Evolutionary conservation across 805 yeast genomes (phyloP), one percentile per base, ranked within the genome.

Genomic region (Nakazawaea anatomiae): DNA sequence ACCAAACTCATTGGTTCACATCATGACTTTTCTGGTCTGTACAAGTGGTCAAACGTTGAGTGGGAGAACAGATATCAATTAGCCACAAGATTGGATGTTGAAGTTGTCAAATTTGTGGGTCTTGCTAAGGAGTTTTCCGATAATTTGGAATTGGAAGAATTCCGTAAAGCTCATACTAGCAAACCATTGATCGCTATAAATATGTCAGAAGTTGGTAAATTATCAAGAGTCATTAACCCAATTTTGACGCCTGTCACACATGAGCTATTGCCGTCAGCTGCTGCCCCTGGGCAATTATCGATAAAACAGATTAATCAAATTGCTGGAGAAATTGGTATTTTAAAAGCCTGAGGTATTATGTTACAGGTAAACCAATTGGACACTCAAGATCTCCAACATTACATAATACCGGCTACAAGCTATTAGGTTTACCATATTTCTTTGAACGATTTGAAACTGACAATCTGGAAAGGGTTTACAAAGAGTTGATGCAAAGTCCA

Each of bases 341-440:
- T 82, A 48, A 55, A 67, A 6, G 55, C 77, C 77, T 81, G 68
- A 72, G 79, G 53, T 87, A 83, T 59, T 87, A 77, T 66, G 82
- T 91, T 53, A 85, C 83, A 54, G 98, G 98, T 5, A 69, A 74
- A 10, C 97, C 98, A 47, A 76, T 91, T 51, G 67, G 79, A 7
- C 97, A 91, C 65, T 90, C 98, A 1, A 81, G 89, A 65, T 90
- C 97, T 1, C 99, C 99, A 42, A 71, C 76, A 14, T 74, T 94
- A 58, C 99, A 94, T 69, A 84, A 84, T 60, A 77, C 95, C 3
- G 89, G 86, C 31, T 94, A 85, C 70, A 62, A 79, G 51, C 69
- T 75, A n/a, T 73, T 89, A 52, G 89, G 90, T 5, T 73, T 94
- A 59, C 96, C 97, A 11, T 83, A 90, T 66, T 58, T 61, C 4